Evolutionary conservation across 192 early-diverging fungal species (phyloP).

Genomic region (Pilaira anomala): DNA sequence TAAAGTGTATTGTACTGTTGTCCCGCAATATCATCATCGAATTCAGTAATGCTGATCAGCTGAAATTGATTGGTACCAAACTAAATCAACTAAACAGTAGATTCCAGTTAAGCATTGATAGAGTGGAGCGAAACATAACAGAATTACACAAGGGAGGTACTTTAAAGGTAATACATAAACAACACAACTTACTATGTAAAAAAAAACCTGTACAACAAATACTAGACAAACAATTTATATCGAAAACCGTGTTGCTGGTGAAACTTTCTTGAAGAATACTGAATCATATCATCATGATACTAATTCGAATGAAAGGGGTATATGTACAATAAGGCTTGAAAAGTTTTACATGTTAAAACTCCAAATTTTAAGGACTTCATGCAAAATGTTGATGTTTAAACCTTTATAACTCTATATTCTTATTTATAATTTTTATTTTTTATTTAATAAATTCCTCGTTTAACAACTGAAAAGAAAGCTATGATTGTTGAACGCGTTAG

Average conservation of each 20-base stretch:
- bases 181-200: slow-evolving; percentile 14
- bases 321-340: too few relatives aligned
- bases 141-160: slow-evolving; percentile 13
- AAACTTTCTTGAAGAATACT: slow-evolving; percentile 12
- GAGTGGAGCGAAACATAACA: slow-evolving; percentile 16
- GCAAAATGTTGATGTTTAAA: too few relatives aligned
- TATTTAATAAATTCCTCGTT: too few relatives aligned
- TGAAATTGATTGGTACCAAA: slow-evolving; percentile 11
- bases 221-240: slow-evolving; percentile 12
- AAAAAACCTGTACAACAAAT: slow-evolving; percentile 13
- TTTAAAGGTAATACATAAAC: slow-evolving; percentile 13
- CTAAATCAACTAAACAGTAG: slow-evolving; percentile 13
- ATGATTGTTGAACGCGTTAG: too few relatives aligned
- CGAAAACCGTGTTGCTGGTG: slow-evolving; percentile 9
- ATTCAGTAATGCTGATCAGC: slow-evolving; percentile 14
- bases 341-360: too few relatives aligned
- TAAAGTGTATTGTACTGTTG: slow-evolving; percentile 13
- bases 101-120: slow-evolving; percentile 15
- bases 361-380: too few relatives aligned
- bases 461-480: too few relatives aligned
- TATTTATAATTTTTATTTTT: too few relatives aligned
- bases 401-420: too few relatives aligned
- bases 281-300: slow-evolving; percentile 10
- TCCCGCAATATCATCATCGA: slow-evolving; percentile 13
- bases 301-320: slow-evolving; percentile 15